Evolutionary conservation across 2,329 filamentous ascomycete species (phyloP).

Genomic region (Trichoderma brevicompactum): DNA sequence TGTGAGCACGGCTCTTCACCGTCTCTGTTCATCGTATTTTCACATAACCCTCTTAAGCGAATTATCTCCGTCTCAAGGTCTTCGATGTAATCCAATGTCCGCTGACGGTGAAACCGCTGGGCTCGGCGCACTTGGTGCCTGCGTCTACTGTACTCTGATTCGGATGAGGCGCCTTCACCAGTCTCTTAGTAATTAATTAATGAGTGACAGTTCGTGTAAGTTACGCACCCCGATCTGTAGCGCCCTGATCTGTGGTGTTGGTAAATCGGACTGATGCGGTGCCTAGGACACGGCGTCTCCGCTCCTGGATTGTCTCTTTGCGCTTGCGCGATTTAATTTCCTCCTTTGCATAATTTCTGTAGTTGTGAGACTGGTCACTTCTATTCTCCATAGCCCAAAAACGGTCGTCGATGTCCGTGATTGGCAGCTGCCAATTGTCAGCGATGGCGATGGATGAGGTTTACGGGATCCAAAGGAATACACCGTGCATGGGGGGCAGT

Average conservation of each 20-base stretch:
- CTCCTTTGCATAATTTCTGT: background rate
- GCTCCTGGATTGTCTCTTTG: background rate
- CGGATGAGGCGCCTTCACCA: too few relatives aligned
- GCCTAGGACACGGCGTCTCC: background rate
- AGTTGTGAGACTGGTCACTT: background rate
- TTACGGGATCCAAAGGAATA: background rate
- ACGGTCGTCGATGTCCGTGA: background rate
- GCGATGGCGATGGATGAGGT: background rate
- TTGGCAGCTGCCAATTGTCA: background rate
- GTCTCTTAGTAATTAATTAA: background rate
- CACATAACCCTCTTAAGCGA: background rate
- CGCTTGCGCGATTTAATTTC: background rate
- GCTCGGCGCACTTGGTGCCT: background rate
- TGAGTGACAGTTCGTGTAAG: background rate
- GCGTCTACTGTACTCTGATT: background rate
- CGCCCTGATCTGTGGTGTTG: background rate
- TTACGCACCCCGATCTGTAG: background rate
- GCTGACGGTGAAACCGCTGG: slow-evolving; percentile 5
- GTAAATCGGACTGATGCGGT: background rate
- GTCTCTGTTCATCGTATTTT: too few relatives aligned
- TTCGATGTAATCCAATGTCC: background rate
- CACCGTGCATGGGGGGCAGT: background rate
- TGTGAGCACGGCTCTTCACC: background rate
- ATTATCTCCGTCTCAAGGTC: slow-evolving; percentile 1
- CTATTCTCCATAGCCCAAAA: background rate